Percentiles rank a stretch among this genome's conserved stretches.
phyloP scores from a whole-genome alignment of 306 rosid genomes.

The Citrullus amarus region DNA sequence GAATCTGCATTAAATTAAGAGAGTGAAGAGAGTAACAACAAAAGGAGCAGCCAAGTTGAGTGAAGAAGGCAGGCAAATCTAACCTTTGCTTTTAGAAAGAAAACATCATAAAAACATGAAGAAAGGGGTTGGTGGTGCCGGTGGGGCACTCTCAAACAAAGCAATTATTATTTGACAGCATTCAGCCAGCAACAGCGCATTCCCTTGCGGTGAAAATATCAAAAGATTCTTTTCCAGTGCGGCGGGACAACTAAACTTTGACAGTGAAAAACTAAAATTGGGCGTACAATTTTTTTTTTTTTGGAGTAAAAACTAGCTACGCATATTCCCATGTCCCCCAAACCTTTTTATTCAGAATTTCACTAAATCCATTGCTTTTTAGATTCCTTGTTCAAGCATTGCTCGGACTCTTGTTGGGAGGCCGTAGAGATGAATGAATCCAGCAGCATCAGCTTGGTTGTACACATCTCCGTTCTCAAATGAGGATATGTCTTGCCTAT shows the following conservation, averaged over 20 bases:
- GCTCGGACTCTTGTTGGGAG: slow-evolving; percentile 86
- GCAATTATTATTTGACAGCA: neutral
- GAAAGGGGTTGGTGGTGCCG: neutral
- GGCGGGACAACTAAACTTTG: neutral
- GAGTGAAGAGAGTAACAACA: neutral
- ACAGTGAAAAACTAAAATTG: neutral
- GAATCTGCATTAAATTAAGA: neutral
- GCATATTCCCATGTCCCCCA: neutral
- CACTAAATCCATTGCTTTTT: neutral
- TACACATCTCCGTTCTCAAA: slow-evolving; percentile 78
- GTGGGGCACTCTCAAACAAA: neutral
- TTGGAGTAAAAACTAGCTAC: neutral
- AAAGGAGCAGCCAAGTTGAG: no score
- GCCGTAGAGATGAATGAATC: slow-evolving; percentile 90
- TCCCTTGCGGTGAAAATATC: neutral
- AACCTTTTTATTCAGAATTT: neutral
- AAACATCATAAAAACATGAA: neutral
- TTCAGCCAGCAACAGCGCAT: neutral
- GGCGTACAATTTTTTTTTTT: neutral
- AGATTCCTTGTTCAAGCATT: slow-evolving; percentile 61
- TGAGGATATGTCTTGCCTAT: slow-evolving; percentile 88
- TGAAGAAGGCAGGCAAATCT: no score
- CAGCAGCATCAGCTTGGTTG: slow-evolving; percentile 94
- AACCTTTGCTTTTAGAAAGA: neutral
- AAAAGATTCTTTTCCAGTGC: neutral